These are phyloP conservation scores for Paramecium octaurelia DNA, from an alignment of 73 alveolate species.

Conservation along the genomic window DNA sequence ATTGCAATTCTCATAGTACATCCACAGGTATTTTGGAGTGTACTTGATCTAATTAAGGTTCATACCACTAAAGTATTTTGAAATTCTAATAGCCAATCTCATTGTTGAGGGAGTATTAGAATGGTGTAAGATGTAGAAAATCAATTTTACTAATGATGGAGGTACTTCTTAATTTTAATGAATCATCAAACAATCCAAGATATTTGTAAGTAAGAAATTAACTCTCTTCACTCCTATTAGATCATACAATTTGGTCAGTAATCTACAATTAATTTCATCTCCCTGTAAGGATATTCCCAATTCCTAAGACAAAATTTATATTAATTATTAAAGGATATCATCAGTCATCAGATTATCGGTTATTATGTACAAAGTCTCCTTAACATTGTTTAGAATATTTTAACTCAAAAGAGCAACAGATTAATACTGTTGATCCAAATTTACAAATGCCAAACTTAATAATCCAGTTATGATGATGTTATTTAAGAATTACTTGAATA, in stretches of 20 bases:
- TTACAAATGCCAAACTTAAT: background rate
- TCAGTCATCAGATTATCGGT: constrained; percentile 20
- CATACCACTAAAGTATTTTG: background rate
- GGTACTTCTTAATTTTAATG: background rate
- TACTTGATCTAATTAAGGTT: background rate
- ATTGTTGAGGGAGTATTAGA: constrained; percentile 33
- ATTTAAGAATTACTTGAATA: background rate
- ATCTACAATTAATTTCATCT: background rate
- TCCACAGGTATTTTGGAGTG: background rate
- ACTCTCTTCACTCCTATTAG: constrained; percentile 27
- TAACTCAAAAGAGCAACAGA: background rate
- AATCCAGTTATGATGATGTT: background rate
- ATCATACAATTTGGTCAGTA: constrained; percentile 4
- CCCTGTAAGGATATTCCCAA: background rate
- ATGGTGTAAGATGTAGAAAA: background rate
- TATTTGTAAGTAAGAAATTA: background rate
- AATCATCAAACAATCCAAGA: background rate
- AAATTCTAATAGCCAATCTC: constrained; percentile 4
- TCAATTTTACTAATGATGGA: background rate
- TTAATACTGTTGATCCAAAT: constrained; percentile 15
- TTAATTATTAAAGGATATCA: background rate
- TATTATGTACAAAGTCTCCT: background rate
- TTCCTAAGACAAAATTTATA: background rate
- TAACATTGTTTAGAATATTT: background rate
- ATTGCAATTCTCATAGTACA: background rate